These are phyloP conservation scores for Annona squamosa DNA, from an alignment of 164 flowering plant species.

Conservation along the genomic window DNA sequence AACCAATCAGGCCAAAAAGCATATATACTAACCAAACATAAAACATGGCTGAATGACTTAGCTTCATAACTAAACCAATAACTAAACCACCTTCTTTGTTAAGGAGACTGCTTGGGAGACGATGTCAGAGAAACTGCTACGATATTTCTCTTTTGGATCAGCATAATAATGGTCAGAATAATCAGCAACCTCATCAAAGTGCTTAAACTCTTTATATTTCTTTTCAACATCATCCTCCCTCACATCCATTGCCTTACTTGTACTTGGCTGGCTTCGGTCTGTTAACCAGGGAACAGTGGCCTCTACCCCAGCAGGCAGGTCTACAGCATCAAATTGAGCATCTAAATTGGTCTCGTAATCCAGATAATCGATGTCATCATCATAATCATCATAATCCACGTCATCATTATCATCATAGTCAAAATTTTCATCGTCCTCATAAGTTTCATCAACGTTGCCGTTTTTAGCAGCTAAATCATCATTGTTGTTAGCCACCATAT, in stretches of 20 bases:
- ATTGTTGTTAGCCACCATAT: neutral
- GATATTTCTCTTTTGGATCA: neutral
- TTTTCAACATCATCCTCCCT: conserved; percentile 5
- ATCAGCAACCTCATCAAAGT: conserved; percentile 10
- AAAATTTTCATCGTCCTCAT: neutral
- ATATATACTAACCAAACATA: neutral
- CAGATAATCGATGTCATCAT: neutral
- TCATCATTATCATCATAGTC: neutral
- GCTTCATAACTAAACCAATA: neutral
- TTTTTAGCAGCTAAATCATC: neutral
- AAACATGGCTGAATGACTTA: neutral
- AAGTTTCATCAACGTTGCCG: conserved; percentile 4
- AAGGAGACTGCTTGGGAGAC: conserved; percentile 1
- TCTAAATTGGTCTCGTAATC: conserved; percentile 15
- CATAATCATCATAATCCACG: neutral
- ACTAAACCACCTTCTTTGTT: conserved; percentile 3
- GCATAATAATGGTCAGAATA: conserved; percentile 8
- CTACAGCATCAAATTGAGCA: conserved; percentile 18
- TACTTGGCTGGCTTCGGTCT: conserved; percentile 4
- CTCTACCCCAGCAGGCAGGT: conserved; percentile 21
- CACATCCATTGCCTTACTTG: conserved; percentile 1
- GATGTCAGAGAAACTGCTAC: neutral
- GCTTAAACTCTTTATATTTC: conserved; percentile 4
- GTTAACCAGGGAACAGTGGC: conserved; percentile 15
- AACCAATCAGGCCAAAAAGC: neutral